These are phyloP conservation scores for Daedaleopsis sinensis DNA, from an alignment of 768 basidiomycete genomes.

Conservation along the genomic window DNA sequence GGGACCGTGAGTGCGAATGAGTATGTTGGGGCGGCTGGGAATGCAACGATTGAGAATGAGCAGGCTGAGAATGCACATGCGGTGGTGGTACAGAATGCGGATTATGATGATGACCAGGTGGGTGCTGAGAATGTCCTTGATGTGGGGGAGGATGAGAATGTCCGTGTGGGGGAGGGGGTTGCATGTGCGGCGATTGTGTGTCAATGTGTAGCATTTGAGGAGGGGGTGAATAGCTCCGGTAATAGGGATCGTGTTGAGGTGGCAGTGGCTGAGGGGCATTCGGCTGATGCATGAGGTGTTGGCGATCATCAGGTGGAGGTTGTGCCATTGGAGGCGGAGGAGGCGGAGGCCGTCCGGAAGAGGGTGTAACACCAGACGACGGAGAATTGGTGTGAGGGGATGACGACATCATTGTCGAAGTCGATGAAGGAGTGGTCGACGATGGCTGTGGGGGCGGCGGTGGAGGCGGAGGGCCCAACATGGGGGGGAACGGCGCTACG, in stretches of 20 bases:
- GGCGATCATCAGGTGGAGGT: slow-evolving; percentile 7
- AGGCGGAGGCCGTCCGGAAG: slow-evolving; percentile 6
- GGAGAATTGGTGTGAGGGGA: slow-evolving; percentile 12
- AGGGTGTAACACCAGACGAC: slow-evolving; percentile 12
- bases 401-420: slow-evolving; percentile 6
- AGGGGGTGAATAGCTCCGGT: not conserved
- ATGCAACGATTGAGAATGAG: slow-evolving; percentile 4
- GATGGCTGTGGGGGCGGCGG: slow-evolving; percentile 5
- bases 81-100: not conserved
- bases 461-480: not conserved
- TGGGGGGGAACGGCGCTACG: slow-evolving; percentile 8
- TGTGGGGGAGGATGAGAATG: slow-evolving; percentile 1
- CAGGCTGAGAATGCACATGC: not conserved
- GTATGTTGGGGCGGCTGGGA: slow-evolving; percentile 1
- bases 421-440: slow-evolving; percentile 11
- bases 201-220: slow-evolving; percentile 7
- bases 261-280: not conserved
- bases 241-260: slow-evolving; percentile 1
- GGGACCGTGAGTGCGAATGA: not conserved
- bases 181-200: slow-evolving; percentile 6
- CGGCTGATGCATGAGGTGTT: not conserved
- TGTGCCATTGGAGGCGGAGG: not conserved
- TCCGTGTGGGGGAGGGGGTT: not conserved
- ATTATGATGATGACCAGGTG: not conserved
- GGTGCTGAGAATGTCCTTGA: not conserved